Percentiles rank a stretch among this genome's conserved stretches.
Evolutionary conservation across 257 asterid genomes (phyloP).

Genomic region (Solanum chaucha): DNA sequence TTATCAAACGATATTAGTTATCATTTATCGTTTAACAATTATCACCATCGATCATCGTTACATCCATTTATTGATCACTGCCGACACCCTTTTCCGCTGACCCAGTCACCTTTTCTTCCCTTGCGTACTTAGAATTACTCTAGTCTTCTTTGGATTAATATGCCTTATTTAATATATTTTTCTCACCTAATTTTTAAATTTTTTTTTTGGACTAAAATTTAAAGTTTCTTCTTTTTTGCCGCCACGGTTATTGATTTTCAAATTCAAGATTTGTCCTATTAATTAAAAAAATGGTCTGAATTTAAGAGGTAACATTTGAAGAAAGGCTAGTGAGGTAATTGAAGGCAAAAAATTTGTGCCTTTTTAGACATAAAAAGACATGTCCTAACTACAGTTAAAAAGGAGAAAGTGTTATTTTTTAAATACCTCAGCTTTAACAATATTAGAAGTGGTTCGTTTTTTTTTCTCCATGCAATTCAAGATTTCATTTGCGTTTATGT

Average conservation of each 20-base stretch:
- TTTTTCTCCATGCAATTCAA: too few species aligned
- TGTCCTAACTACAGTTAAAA: too few species aligned
- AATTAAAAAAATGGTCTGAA: too few species aligned
- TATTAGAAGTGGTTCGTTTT: too few species aligned
- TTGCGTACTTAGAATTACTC: background rate
- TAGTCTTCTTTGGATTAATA: background rate
- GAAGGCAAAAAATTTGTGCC: background rate
- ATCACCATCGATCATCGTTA: too few species aligned
- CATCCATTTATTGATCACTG: too few species aligned
- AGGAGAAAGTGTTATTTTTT: too few species aligned
- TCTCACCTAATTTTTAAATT: background rate
- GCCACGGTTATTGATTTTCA: background rate
- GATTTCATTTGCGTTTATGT: too few species aligned
- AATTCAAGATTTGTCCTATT: background rate
- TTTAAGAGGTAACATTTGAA: background rate
- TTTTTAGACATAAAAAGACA: too few species aligned
- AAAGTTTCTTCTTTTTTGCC: background rate
- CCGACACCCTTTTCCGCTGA: background rate
- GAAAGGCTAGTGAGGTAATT: background rate
- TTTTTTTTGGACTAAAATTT: background rate
- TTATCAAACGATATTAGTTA: background rate
- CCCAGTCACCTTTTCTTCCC: background rate
- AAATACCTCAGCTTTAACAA: too few species aligned
- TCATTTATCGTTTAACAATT: background rate
- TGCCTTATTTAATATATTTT: background rate